Conservation (phyloP, 2,329 filamentous ascomycete genomes). For the Colletotrichum sp. region DNA sequence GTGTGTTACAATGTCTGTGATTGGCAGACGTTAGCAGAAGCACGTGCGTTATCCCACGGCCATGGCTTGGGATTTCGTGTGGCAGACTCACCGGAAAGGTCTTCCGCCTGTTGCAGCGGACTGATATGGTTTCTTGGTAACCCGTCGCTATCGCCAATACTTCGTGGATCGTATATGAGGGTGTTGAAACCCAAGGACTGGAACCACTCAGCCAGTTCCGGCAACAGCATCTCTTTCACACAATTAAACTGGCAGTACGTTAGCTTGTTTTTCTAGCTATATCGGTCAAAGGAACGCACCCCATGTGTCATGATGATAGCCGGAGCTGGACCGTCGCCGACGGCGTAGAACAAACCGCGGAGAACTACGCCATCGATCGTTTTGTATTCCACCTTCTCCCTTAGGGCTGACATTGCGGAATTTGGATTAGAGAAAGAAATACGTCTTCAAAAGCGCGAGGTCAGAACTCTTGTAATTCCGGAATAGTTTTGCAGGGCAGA, state of each 20-base stretch:
- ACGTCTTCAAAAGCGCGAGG: neutral
- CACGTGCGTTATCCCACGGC: neutral
- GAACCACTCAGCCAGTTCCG: constrained; percentile 35
- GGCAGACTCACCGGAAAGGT: neutral
- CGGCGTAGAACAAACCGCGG: neutral
- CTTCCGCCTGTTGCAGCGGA: constrained; percentile 30
- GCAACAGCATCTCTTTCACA: constrained; percentile 35
- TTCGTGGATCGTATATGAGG: constrained; percentile 40
- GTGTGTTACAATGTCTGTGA: neutral
- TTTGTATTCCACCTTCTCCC: neutral
- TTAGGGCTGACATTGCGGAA: neutral
- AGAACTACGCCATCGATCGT: neutral
- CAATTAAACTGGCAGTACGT: neutral
- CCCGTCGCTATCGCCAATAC: constrained; percentile 40
- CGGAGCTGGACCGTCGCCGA: neutral
- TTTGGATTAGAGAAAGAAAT: neutral
- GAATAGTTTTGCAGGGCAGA: neutral
- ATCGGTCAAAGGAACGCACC: neutral
- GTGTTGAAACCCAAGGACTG: constrained; percentile 36
- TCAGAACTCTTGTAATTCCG: neutral
- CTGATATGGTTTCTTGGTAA: constrained; percentile 40
- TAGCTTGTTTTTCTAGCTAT: neutral
- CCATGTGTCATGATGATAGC: neutral
- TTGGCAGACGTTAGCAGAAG: neutral
- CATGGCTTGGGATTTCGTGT: neutral